Conservation (phyloP, 305 asterid species). For the Fraxinus baroniana region DNA sequence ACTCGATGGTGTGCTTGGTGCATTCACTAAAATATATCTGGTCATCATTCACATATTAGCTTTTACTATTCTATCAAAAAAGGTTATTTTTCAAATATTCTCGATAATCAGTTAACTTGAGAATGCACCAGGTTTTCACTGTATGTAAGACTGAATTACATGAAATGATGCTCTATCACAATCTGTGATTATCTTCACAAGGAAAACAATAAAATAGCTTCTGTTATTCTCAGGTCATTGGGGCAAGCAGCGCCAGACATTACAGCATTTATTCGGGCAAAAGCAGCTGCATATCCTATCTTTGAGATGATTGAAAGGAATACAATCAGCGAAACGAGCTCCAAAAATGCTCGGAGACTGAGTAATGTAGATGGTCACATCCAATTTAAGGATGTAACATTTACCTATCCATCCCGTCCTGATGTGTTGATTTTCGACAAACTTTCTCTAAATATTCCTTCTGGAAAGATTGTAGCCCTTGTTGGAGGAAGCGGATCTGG, state of each 20-base stretch:
- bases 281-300: conserved; percentile 86
- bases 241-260: conserved; percentile 94
- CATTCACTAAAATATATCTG: neutral
- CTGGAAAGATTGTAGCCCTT: conserved; percentile 89
- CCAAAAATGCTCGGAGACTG: conserved; percentile 46
- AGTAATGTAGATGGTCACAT: conserved; percentile 79
- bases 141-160: neutral
- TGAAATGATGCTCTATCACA: neutral
- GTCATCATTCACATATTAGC: neutral
- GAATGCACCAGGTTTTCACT: neutral
- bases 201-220: neutral
- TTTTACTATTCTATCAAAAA: neutral
- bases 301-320: conserved; percentile 88
- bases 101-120: neutral
- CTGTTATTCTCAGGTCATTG: conserved; percentile 55
- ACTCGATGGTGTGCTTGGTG: neutral
- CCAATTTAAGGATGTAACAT: conserved; percentile 65
- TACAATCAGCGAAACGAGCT: conserved; percentile 46
- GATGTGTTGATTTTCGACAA: conserved; percentile 69
- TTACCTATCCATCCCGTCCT: conserved; percentile 90
- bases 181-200: neutral
- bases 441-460: conserved; percentile 69
- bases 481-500: conserved; percentile 99
- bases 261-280: conserved; percentile 84
- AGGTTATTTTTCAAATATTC: neutral